Conservation (phyloP, 2,329 filamentous ascomycete species). For the Allantophomopsis lycopodina region DNA sequence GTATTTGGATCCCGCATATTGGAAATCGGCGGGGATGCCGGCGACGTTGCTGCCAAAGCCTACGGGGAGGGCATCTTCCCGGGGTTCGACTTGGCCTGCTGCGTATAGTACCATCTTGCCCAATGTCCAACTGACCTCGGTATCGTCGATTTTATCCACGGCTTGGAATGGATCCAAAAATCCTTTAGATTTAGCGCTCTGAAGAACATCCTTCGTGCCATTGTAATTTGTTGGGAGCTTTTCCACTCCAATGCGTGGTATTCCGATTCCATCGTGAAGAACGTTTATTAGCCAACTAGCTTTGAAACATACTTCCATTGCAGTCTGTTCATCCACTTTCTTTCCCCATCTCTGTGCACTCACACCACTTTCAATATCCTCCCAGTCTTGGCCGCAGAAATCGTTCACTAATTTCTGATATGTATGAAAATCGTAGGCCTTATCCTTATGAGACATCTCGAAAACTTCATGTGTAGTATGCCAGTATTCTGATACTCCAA, state of each 20-base stretch:
- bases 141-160: constrained; percentile 79
- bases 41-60: constrained; percentile 79
- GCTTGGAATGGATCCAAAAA: constrained; percentile 82
- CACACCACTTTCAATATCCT: constrained; percentile 54
- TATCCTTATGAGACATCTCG: constrained; percentile 56
- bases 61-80: constrained; percentile 54
- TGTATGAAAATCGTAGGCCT: constrained; percentile 77
- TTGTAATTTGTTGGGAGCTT: constrained; percentile 44
- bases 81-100: constrained; percentile 66
- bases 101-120: constrained; percentile 96
- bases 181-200: constrained; percentile 57
- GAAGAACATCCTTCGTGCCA: constrained; percentile 54
- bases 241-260: constrained; percentile 75
- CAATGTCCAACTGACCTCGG: constrained; percentile 93
- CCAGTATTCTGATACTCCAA: constrained; percentile 98
- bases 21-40: constrained; percentile 60
- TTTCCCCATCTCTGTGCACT: constrained; percentile 57
- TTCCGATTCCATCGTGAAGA: constrained; percentile 87
- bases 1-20: constrained; percentile 54
- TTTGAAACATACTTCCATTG: constrained; percentile 89
- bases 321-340: constrained; percentile 59
- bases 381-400: constrained; percentile 80
- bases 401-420: constrained; percentile 77
- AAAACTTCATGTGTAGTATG: constrained; percentile 96
- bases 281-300: constrained; percentile 97